Conservation (phyloP, 2,329 filamentous ascomycete species). For the Calonectria pteridis region DNA sequence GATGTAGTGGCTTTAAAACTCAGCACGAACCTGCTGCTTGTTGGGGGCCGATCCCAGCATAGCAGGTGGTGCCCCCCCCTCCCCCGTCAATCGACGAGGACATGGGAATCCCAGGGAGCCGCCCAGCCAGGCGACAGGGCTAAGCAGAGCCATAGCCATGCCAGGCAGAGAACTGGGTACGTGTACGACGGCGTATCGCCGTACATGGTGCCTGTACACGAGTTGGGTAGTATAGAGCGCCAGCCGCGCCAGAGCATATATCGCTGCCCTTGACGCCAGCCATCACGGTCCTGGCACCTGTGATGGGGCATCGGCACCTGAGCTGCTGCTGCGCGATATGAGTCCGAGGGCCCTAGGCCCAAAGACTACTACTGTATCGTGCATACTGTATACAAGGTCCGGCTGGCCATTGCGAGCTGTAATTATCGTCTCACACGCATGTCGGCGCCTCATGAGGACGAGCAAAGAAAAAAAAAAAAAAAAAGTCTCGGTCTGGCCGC, state of each 20-base stretch:
- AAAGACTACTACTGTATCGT: slow-evolving; percentile 18
- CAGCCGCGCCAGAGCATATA: slow-evolving; percentile 28
- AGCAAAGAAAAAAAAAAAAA: not conserved
- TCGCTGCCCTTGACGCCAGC: slow-evolving; percentile 1
- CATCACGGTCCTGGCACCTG: not conserved
- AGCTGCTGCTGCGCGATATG: slow-evolving; percentile 16
- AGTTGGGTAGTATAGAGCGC: slow-evolving; percentile 27
- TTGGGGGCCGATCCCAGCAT: slow-evolving; percentile 37
- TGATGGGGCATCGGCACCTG: slow-evolving; percentile 7
- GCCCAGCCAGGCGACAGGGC: slow-evolving; percentile 28
- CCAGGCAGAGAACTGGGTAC: slow-evolving; percentile 20
- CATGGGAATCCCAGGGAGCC: slow-evolving; percentile 30
- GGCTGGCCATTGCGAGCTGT: not conserved
- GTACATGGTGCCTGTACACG: not conserved
- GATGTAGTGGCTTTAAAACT: slow-evolving; percentile 38
- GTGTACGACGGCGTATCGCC: slow-evolving; percentile 26
- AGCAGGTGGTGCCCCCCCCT: not conserved
- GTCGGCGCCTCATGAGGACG: slow-evolving; percentile 4
- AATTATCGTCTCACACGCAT: slow-evolving; percentile 25
- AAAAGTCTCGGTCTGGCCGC: slow-evolving; percentile 34
- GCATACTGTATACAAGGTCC: slow-evolving; percentile 9
- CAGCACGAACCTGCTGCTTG: slow-evolving; percentile 37
- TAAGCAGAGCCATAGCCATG: slow-evolving; percentile 17
- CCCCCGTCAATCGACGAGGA: slow-evolving; percentile 18
- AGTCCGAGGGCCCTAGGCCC: slow-evolving; percentile 4